A percentile compares a stretch with the other conserved stretches of the same genome.
Conservation (phyloP, 2,329 filamentous ascomycete genomes). For the Microdochium bolleyi region DNA sequence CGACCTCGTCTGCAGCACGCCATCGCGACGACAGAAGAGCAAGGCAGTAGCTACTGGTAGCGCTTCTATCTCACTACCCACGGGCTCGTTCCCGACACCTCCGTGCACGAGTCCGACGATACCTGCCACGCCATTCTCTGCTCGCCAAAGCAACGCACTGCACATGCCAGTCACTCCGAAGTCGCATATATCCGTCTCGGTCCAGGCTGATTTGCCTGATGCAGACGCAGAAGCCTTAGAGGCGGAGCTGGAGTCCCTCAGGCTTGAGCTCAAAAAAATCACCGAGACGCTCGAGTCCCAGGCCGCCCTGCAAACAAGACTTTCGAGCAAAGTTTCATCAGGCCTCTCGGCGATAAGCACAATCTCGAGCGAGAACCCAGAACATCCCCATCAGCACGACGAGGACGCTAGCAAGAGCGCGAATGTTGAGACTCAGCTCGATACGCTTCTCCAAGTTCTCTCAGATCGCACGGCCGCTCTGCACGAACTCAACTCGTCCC, state of each 20-base stretch:
- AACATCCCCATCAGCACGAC: neutral
- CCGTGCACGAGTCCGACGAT: slow-evolving; percentile 39
- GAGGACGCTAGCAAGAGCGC: slow-evolving; percentile 8
- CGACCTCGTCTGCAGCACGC: slow-evolving; percentile 44
- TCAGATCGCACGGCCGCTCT: slow-evolving; percentile 41
- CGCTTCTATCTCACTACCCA: neutral
- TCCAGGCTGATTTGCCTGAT: slow-evolving; percentile 34
- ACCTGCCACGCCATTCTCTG: slow-evolving; percentile 28
- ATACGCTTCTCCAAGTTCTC: slow-evolving; percentile 33
- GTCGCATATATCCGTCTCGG: slow-evolving; percentile 12
- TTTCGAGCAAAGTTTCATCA: slow-evolving; percentile 13
- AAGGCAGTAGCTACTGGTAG: slow-evolving; percentile 10
- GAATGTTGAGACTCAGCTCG: slow-evolving; percentile 33
- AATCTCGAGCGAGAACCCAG: neutral
- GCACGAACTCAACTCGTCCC: slow-evolving; percentile 31
- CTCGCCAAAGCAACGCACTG: slow-evolving; percentile 2
- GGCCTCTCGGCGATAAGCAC: neutral
- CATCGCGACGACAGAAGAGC: slow-evolving; percentile 24
- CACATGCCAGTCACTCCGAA: neutral
- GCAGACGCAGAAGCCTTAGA: slow-evolving; percentile 31
- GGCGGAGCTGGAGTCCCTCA: slow-evolving; percentile 38
- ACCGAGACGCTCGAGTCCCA: slow-evolving; percentile 39
- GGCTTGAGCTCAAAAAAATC: slow-evolving; percentile 39
- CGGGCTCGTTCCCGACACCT: slow-evolving; percentile 42
- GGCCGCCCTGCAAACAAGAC: slow-evolving; percentile 26